Percentiles rank a stretch among this genome's conserved stretches.
Conservation (phyloP, 108 stramenopile genomes). For the Cyclotella baltica region DNA sequence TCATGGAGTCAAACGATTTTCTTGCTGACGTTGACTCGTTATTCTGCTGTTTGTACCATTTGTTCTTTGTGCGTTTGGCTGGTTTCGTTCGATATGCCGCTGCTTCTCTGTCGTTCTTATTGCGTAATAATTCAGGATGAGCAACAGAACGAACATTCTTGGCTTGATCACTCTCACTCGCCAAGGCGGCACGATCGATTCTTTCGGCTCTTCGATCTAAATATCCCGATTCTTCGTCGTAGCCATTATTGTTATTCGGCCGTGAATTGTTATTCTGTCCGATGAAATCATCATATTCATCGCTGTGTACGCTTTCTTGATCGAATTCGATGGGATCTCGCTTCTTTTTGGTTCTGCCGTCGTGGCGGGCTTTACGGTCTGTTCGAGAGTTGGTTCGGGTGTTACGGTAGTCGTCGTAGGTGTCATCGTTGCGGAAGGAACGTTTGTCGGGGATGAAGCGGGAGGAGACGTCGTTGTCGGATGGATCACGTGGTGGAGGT, state of each 20-base stretch:
- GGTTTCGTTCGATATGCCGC: background rate
- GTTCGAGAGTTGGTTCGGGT: background rate
- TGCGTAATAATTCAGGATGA: background rate
- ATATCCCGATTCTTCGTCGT: background rate
- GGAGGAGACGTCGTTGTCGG: constrained; percentile 3
- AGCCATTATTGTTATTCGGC: background rate
- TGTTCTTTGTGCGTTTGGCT: constrained; percentile 2
- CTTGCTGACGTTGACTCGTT: too few species aligned
- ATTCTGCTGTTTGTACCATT: background rate
- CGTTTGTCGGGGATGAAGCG: background rate
- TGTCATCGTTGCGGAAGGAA: background rate
- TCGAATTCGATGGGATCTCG: background rate
- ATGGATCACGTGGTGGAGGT: constrained; percentile 7
- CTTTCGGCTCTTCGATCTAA: background rate
- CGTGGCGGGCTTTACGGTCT: background rate
- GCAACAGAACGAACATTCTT: background rate
- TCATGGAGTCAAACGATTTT: background rate
- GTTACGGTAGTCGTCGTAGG: background rate
- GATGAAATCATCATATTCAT: constrained; percentile 1
- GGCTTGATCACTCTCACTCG: background rate
- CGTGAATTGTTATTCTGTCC: background rate
- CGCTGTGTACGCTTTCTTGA: background rate
- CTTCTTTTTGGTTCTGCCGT: background rate
- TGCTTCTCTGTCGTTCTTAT: background rate
- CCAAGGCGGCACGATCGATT: background rate